These are phyloP conservation scores for Chenopodium album DNA, from an alignment of 148 eudicot species.

Conservation along the genomic window DNA sequence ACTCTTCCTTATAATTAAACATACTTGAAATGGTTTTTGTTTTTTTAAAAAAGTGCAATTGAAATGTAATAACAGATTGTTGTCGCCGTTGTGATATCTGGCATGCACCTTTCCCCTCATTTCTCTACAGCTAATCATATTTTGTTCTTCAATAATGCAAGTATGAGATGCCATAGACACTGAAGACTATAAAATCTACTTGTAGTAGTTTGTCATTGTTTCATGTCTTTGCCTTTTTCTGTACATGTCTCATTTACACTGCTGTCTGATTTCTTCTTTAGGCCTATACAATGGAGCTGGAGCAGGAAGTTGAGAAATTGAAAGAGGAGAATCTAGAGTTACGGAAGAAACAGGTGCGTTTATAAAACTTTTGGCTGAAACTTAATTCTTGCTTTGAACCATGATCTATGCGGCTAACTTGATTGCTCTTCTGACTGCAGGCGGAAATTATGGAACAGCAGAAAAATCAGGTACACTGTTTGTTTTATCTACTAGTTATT, in stretches of 20 bases:
- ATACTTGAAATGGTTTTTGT: background rate
- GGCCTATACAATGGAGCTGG: conserved; percentile 93
- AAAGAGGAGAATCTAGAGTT: conserved; percentile 73
- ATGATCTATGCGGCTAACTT: conserved; percentile 12
- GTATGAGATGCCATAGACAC: too few relatives aligned
- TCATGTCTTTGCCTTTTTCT: background rate
- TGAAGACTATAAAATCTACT: too few relatives aligned
- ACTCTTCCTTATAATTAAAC: background rate
- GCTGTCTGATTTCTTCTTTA: conserved; percentile 10
- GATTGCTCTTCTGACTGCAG: conserved; percentile 42
- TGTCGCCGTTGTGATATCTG: too few relatives aligned
- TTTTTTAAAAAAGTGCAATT: too few relatives aligned
- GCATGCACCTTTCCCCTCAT: too few relatives aligned
- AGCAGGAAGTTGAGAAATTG: conserved; percentile 75
- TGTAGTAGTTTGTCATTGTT: background rate
- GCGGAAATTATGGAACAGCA: conserved; percentile 72
- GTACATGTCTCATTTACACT: background rate
- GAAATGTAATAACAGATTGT: too few relatives aligned
- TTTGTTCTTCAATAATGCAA: too few relatives aligned
- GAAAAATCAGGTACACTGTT: conserved; percentile 69
- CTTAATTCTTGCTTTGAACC: background rate
- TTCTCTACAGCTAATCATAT: too few relatives aligned
- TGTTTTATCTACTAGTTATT: background rate
- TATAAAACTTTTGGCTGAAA: background rate
- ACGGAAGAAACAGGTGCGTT: conserved; percentile 61